Conservation (phyloP, 805 yeast genomes). For the Monosporozyma siamensis region DNA sequence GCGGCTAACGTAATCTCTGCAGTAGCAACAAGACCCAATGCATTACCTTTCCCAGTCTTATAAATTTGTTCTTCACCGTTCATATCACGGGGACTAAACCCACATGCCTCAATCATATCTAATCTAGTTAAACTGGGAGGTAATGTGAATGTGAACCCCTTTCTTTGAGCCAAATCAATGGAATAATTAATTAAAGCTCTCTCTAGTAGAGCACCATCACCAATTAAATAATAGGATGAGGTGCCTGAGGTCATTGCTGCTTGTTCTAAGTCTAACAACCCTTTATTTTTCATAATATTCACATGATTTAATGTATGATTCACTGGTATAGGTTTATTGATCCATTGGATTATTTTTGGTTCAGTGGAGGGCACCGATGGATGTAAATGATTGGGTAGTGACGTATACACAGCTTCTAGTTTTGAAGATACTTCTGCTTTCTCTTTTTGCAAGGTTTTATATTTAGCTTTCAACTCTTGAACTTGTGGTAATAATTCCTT, state of each 20-base stretch:
- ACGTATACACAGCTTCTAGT: constrained; percentile 35
- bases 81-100: constrained; percentile 86
- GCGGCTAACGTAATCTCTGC: constrained; percentile 95
- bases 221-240: constrained; percentile 77
- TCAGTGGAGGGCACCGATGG: constrained; percentile 35
- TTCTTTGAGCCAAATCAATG: constrained; percentile 49
- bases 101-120: constrained; percentile 80
- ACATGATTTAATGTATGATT: constrained; percentile 40
- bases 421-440: constrained; percentile 28
- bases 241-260: constrained; percentile 72
- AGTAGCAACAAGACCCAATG: constrained; percentile 75
- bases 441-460: constrained; percentile 12
- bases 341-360: constrained; percentile 40
- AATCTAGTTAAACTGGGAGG: constrained; percentile 84
- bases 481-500: constrained; percentile 9
- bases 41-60: constrained; percentile 39
- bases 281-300: constrained; percentile 55
- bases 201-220: constrained; percentile 81
- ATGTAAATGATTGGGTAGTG: constrained; percentile 57
- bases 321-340: constrained; percentile 33
- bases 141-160: constrained; percentile 59
- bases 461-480: constrained; percentile 20
- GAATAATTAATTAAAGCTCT: constrained; percentile 84
- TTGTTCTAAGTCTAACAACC: constrained; percentile 55
- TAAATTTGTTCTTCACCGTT: constrained; percentile 82